Evolutionary conservation across 2,329 filamentous ascomycete species (phyloP), one percentile per base, ranked within the genome.

Genomic region (Pezicula neosporulosa): DNA sequence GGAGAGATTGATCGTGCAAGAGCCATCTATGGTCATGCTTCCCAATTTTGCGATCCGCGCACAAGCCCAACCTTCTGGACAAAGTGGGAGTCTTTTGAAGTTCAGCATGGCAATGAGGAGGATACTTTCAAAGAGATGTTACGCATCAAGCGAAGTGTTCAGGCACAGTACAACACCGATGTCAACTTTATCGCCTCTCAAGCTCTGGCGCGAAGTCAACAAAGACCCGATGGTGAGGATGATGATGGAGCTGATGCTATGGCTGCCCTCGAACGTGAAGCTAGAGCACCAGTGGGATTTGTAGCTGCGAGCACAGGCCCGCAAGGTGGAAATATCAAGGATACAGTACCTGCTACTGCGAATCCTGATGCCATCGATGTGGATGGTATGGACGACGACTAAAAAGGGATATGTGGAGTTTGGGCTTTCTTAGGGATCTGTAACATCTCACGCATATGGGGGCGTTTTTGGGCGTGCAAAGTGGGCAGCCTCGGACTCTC

Each of bases 101-200:
- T 97, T 19, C 89, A 95, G 68, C 94, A 99, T 66, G 94, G 94
- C 58, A 99, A 99, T 72, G 95, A 99, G 69, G 94, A 99, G 69
- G 94, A 99, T 69, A 99, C 95, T 0, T 99, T 95, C 79, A 97
- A 96, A 75, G 94, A 99, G 69, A 99, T 99, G 94, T 78, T 97
- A 56, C 86, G 94, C 28, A 91, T 99, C 77, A 99, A 97, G 78
- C 80, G 94, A 67, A 96, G 90, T 70, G 94, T 99, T 12, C 91
- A 97, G 70, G 93, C 94, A 48, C 90, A 97, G 73, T 99, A 95
- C 78, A 97, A 97, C 66, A 99, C 95, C 42, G 94, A 99, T 66
- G 93, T 99, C 76, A 96, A 92, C 68, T 99, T 97, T 66, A 97
- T 99, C 70, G 94, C 94, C 9, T 95, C 90, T 5, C 94, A 99